Base-by-base conservation (phyloP, 2,329 filamentous ascomycete genomes). In the Ceratocystis harringtonii region DNA sequence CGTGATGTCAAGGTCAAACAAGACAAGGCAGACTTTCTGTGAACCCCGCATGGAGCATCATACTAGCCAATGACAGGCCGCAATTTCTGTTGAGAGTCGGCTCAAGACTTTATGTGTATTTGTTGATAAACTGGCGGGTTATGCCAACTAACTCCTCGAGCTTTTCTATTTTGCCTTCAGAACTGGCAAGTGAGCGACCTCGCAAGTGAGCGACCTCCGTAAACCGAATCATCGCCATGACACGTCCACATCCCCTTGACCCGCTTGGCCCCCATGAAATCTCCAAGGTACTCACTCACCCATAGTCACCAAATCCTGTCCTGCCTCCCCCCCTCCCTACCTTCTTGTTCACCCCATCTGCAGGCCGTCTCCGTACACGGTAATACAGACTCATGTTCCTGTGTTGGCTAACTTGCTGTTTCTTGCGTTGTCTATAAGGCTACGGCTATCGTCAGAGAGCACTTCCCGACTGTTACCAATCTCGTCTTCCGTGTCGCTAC, bases 401-500 rank as follows among this genome's bases (percentile, higher is more conserved):
- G 7, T 50, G 17, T 17, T n/a, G 17, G 2, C 12, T 15, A 19
- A 22, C 22, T 22, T 5, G 22, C 3, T 22, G 17, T 8, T 19
- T 22, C n/a, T 5, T 50, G 45, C 2, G n/a, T 22, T 50, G 22
- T 7, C 5, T 7, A 8, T 12, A 17, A 67, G 65, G 65, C 60
- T 17, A 64, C 65, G 2, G 36, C 55, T 28, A 50, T 62, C 36
- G 65, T 67, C 44, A 45, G 58, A 36, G 12, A 19, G 15, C 62
- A 67, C n/a, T 66, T 68, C 48, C 64, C 69, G 1, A 69, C 52
- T 8, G 19, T 44, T 32, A 41, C 50, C 1, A 68, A 69, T 1
- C 69, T 73, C 6, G 75, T 76, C 65, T 83, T 82, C 69, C 76
- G 79, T 2, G 76, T 79, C 65, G 78, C 82, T 67, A 79, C 78